Evolutionary conservation across 2,329 filamentous ascomycete genomes (phyloP), one percentile per base, ranked within the genome.

Genomic region (Beauveria varroae): DNA sequence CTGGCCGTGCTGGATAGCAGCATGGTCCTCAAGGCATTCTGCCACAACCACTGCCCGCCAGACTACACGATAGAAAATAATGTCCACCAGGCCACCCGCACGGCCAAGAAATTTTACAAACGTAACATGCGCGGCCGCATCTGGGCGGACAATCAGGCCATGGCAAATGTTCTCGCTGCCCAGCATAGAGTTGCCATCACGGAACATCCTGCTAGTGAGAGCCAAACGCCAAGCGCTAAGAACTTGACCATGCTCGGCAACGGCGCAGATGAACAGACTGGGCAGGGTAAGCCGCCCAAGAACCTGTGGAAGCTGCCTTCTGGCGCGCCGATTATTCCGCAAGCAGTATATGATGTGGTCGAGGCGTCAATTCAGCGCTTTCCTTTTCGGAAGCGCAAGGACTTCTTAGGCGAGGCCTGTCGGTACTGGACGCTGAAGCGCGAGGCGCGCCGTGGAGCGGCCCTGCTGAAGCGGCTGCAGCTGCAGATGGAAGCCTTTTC

Each of bases 341-440:
- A 93, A 66, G 87, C 90, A 2, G 89, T 98, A 3, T 92, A 92
- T 64, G 89, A 93, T 66, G 87, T 88, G 30, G 91, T 99, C 24
- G 90, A 96, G 67, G 85, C 85, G 50, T 90, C 93, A 0, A 81
- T 99, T 40, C 85, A 88, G 64, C 86, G 91, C 53, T 98, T 98
- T 72, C 85, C 85, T 41, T 78, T 86, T 62, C 86, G 89, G 34
- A 96, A 95, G 71, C 86, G 92, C 57, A 96, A 96, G 71, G 93
- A 97, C 63, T 99, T 91, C 72, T 87, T 96, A 2, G 88, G 91
- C 62, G 93, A 97, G 73, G 90, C 90, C 2, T 98, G 93, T 76
- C 92, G 91, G 67, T 99, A 98, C 75, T 99, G 95, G 95, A 98
- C 95, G 0, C 75, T 99, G 65, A 99, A 99, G 77, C 86, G 95